Base-by-base conservation (phyloP, 73 alveolate genomes). In the Breviolum minutum region DNA sequence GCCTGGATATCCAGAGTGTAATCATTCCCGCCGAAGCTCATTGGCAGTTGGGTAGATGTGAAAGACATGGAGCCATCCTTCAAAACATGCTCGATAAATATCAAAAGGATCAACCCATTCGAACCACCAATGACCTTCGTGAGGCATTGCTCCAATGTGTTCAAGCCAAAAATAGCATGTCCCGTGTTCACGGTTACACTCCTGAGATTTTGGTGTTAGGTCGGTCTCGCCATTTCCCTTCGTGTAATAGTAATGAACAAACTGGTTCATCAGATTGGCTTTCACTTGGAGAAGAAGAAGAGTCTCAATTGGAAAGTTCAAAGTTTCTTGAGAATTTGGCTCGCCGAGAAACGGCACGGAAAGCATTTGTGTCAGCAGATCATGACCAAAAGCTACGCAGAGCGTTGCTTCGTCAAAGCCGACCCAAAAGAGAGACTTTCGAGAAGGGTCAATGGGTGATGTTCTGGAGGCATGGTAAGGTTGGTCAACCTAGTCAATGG, bases 151-250 rank as follows among this genome's bases (percentile, higher is more conserved):
- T 10, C 0, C 70, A 40, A 0, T 40, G 90, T 70, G 13, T 30
- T 20, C 8, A 14, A 14, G 90, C 90, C 93, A 84, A 84, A 60
- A 84, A 54, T 61, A 60, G 74, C 93, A 54, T 84, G 13, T 40
- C 93, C 40, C 24, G 77, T 61, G 26, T 10, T 17, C 68, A 30
- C 7, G 90, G 90, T 7, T 82, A 82, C 29, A 82, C 63, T 17
- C 90, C 90, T 8, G 90, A 82, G 24, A 82, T 82, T 22, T 16
- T 82, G 9, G 90, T 82, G 27, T 8, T 82, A 20, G 90, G 90
- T n/a, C 17, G 27, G 13, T 40, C 76, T 7, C 27, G 74, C 40
- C 74, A 40, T 26, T 7, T 61, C 14, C 74, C 77, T 48, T 60
- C 60, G 24, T 27, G 63, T 16, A 60, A 20, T 16, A 20, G 27